Evolutionary conservation across 495 filamentous ascomycete species (phyloP).

Genomic region (Cetradonia linearis): DNA sequence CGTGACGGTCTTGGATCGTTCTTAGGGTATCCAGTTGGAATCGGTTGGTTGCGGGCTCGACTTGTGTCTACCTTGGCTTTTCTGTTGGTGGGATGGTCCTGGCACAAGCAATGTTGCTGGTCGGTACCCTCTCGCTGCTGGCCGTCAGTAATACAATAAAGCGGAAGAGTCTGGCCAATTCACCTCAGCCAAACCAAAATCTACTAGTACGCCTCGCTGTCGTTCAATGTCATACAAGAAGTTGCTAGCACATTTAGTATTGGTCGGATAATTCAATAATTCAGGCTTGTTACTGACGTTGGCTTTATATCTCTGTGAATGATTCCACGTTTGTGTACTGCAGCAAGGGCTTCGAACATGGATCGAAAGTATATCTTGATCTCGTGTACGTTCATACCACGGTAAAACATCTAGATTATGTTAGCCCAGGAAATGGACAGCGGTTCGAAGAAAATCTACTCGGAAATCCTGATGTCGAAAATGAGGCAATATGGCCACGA

Average conservation of each 20-base stretch:
- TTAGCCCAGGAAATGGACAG: slow-evolving; percentile 10
- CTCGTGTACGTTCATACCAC: slow-evolving; percentile 71
- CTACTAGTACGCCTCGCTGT: slow-evolving; percentile 79
- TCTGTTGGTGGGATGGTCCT: slow-evolving; percentile 32
- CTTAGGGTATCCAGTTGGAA: slow-evolving; percentile 65
- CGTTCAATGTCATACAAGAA: slow-evolving; percentile 86
- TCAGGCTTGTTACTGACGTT: slow-evolving; percentile 44
- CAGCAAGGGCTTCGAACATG: slow-evolving; percentile 71
- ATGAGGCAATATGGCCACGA: slow-evolving; percentile 87
- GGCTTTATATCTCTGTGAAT: slow-evolving; percentile 97
- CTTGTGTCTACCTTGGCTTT: slow-evolving; percentile 28
- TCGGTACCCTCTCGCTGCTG: slow-evolving; percentile 54
- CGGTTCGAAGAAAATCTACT: slow-evolving; percentile 18
- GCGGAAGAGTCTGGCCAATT: not conserved
- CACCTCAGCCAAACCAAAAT: slow-evolving; percentile 86
- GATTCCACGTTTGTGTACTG: slow-evolving; percentile 73
- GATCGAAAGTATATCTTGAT: slow-evolving; percentile 83
- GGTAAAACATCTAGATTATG: slow-evolving; percentile 59
- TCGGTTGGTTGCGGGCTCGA: slow-evolving; percentile 32
- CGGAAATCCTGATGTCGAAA: slow-evolving; percentile 95
- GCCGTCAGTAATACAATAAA: not conserved
- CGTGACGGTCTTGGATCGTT: slow-evolving; percentile 78
- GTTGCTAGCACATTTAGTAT: slow-evolving; percentile 42
- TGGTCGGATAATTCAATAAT: not conserved
- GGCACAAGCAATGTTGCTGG: slow-evolving; percentile 62